Evolutionary conservation across 106 monocot genomes (phyloP).

Genomic region (Amphibolis antarctica): DNA sequence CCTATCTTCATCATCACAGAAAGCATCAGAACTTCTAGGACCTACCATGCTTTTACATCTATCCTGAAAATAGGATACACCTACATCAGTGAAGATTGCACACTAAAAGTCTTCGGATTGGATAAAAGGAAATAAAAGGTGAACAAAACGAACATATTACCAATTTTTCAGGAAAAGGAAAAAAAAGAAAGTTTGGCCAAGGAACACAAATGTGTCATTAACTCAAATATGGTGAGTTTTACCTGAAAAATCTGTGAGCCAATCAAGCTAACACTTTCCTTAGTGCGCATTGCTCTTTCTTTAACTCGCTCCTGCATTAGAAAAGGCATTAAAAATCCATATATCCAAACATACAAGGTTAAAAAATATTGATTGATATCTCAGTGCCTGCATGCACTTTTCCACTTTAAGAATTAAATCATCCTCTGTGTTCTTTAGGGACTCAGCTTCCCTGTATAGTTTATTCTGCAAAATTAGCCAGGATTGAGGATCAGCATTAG

Average conservation of each 20-base stretch:
- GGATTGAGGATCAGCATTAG: background rate
- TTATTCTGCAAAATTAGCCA: conserved; percentile 44
- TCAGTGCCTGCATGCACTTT: conserved; percentile 77
- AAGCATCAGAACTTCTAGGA: conserved; percentile 40
- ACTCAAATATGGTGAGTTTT: background rate
- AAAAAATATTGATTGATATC: background rate
- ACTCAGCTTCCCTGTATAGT: conserved; percentile 58
- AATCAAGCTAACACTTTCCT: conserved; percentile 30
- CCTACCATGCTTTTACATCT: conserved; percentile 26
- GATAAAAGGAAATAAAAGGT: background rate
- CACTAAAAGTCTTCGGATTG: background rate
- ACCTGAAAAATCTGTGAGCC: conserved; percentile 40
- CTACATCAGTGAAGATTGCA: background rate
- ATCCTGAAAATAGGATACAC: conserved; percentile 22
- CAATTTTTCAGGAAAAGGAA: background rate
- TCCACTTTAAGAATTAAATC: conserved; percentile 70
- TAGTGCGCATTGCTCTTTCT: conserved; percentile 44
- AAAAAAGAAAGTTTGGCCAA: background rate
- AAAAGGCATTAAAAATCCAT: background rate
- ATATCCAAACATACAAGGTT: background rate
- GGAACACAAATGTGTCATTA: background rate
- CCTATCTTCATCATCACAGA: conserved; percentile 72
- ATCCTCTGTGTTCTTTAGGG: conserved; percentile 59
- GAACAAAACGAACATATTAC: background rate
- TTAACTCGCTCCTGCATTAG: conserved; percentile 66